Percentiles rank a stretch among this genome's conserved stretches.
phyloP scores from a whole-genome alignment of 768 basidiomycete genomes.

The Crassisporium funariophilum region DNA sequence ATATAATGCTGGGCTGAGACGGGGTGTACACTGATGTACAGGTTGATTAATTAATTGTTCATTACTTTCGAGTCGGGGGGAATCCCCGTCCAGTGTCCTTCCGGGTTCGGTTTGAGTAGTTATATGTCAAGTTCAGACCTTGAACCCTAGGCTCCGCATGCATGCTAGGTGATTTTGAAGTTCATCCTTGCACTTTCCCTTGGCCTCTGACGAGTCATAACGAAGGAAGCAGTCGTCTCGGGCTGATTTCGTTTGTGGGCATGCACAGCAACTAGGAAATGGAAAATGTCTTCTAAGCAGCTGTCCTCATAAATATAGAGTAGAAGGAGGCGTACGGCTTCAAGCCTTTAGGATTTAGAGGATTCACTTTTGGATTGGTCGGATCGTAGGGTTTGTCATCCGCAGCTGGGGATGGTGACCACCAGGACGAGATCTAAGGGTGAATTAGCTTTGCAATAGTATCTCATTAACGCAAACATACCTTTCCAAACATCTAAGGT shows the following conservation, averaged over 20 bases:
- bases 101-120: no score
- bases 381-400: slow-evolving; percentile 59
- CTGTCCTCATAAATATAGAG: neutral
- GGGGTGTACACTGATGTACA: no score
- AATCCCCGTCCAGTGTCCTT: no score
- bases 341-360: slow-evolving; percentile 89
- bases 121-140: slow-evolving; percentile 61
- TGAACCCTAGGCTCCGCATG: slow-evolving; percentile 92
- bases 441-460: no score
- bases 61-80: no score
- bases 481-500: slow-evolving; percentile 44
- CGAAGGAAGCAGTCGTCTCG: slow-evolving; percentile 94
- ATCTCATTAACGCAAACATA: no score
- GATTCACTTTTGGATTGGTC: slow-evolving; percentile 80
- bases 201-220: slow-evolving; percentile 61
- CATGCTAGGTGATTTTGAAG: slow-evolving; percentile 84
- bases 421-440: slow-evolving; percentile 56
- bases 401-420: slow-evolving; percentile 43
- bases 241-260: slow-evolving; percentile 88
- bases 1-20: no score
- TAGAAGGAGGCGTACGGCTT: slow-evolving; percentile 73
- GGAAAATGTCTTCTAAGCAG: neutral
- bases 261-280: slow-evolving; percentile 88
- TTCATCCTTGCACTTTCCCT: slow-evolving; percentile 79
- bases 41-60: no score